Evolutionary conservation across 495 filamentous ascomycete genomes (phyloP).

Genomic region (Hypomontagnella monticulosa): DNA sequence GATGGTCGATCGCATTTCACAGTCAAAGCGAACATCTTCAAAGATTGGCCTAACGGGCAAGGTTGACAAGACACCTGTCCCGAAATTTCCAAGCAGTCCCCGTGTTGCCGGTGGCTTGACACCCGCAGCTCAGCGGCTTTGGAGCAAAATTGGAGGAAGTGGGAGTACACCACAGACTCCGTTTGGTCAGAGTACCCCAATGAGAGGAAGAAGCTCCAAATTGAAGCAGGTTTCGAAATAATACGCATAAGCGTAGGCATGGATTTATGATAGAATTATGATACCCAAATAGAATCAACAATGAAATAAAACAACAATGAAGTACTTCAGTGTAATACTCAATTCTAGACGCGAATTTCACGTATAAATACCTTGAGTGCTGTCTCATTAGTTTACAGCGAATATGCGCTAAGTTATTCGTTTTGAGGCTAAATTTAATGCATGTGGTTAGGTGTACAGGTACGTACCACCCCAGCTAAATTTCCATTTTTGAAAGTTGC

Average conservation of each 20-base stretch:
- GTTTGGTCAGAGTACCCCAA: conserved; percentile 56
- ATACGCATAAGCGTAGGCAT: conserved; percentile 1
- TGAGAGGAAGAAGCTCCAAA: conserved; percentile 46
- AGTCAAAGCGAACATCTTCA: conserved; percentile 68
- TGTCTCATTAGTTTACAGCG: conserved; percentile 3
- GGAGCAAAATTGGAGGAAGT: conserved; percentile 70
- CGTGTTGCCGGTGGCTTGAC: conserved; percentile 69
- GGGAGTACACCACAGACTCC: conserved; percentile 58
- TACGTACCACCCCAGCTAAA: conserved; percentile 25
- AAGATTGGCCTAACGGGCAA: conserved; percentile 62
- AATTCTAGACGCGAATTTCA: too few species aligned
- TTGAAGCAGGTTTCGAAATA: conserved; percentile 43
- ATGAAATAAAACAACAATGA: neutral
- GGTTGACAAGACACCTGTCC: conserved; percentile 68
- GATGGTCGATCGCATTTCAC: conserved; percentile 87
- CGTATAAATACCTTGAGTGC: neutral
- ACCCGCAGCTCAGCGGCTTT: conserved; percentile 83
- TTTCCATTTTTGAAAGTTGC: too few species aligned
- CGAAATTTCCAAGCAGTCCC: conserved; percentile 81
- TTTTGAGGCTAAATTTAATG: too few species aligned
- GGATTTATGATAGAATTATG: conserved; percentile 28
- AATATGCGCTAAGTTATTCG: neutral
- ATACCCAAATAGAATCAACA: conserved; percentile 23
- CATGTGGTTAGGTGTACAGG: conserved; percentile 5
- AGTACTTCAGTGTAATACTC: conserved; percentile 8